Evolutionary conservation across 176 grass and related monocot species (phyloP).

Genomic region (Typha latifolia): DNA sequence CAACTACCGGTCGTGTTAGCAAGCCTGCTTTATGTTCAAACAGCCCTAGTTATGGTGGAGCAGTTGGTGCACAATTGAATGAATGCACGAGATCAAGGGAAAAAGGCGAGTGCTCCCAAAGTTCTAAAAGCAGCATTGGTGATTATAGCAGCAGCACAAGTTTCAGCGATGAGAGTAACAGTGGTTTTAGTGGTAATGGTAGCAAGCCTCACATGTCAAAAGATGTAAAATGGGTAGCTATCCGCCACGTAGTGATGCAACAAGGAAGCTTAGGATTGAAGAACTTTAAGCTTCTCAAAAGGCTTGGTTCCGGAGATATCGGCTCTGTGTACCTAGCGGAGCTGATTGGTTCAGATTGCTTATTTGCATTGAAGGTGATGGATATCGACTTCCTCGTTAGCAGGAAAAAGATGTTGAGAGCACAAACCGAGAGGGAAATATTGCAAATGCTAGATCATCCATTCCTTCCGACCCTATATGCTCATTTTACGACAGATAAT

Average conservation of each 20-base stretch:
- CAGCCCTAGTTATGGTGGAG: not conserved
- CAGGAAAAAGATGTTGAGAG: constrained; percentile 3
- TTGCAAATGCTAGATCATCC: constrained; percentile 3
- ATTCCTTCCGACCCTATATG: constrained; percentile 3
- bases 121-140: constrained; percentile 2
- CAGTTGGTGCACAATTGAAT: not conserved
- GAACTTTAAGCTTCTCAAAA: constrained; percentile 2
- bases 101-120: constrained; percentile 1
- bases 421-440: constrained; percentile 2
- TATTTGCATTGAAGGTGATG: not conserved
- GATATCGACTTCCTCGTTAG: not conserved
- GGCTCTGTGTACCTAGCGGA: not conserved
- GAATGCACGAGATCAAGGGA: not conserved
- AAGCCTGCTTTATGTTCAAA: not conserved
- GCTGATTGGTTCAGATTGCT: constrained; percentile 1
- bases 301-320: constrained; percentile 2
- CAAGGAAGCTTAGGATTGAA: constrained; percentile 5
- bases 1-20: not conserved
- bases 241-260: not conserved
- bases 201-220: not conserved
- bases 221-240: constrained; percentile 1
- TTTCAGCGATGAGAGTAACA: not conserved
- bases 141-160: constrained; percentile 3
- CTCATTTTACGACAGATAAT: not conserved
- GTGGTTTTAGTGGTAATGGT: not conserved